Conservation (phyloP, 495 filamentous ascomycete genomes). For the Penicillium cataractarum region DNA sequence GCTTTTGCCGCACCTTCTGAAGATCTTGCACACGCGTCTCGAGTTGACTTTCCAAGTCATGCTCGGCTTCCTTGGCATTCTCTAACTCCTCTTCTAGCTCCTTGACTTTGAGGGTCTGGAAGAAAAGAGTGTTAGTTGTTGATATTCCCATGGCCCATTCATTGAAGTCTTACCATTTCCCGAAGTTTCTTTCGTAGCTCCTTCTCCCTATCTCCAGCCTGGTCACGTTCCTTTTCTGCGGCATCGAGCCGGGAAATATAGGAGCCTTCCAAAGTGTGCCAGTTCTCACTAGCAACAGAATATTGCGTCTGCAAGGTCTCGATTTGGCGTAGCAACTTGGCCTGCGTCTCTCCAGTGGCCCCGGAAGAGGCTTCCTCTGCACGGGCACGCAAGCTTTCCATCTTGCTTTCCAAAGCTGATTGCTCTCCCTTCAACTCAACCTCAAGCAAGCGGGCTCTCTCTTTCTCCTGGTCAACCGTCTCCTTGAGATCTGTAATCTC, state of each 20-base stretch:
- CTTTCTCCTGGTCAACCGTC: conserved; percentile 72
- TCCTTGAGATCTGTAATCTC: conserved; percentile 72
- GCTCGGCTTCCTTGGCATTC: conserved; percentile 63
- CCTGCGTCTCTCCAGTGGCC: conserved; percentile 78
- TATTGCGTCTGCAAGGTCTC: conserved; percentile 97
- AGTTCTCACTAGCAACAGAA: conserved; percentile 91
- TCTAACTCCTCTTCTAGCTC: conserved; percentile 84
- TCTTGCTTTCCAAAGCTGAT: conserved; percentile 78
- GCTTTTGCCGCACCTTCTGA: conserved; percentile 62
- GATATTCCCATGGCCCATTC: background rate
- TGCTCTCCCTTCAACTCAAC: conserved; percentile 84
- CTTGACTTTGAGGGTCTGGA: conserved; percentile 72
- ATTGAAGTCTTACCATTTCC: conserved; percentile 65
- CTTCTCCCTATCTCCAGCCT: conserved; percentile 76
- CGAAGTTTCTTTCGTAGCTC: conserved; percentile 85
- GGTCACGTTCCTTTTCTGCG: conserved; percentile 89
- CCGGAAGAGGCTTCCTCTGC: conserved; percentile 92
- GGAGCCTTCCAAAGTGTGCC: conserved; percentile 91
- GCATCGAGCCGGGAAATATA: conserved; percentile 71
- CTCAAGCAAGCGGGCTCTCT: conserved; percentile 70
- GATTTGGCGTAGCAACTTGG: conserved; percentile 88
- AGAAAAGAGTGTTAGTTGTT: conserved; percentile 16
- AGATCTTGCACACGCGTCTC: conserved; percentile 64
- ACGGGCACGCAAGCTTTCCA: conserved; percentile 81
- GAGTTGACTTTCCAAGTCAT: conserved; percentile 60